phyloP scores from a whole-genome alignment of 345 rosid genomes.

The Arabidopsis thaliana region DNA sequence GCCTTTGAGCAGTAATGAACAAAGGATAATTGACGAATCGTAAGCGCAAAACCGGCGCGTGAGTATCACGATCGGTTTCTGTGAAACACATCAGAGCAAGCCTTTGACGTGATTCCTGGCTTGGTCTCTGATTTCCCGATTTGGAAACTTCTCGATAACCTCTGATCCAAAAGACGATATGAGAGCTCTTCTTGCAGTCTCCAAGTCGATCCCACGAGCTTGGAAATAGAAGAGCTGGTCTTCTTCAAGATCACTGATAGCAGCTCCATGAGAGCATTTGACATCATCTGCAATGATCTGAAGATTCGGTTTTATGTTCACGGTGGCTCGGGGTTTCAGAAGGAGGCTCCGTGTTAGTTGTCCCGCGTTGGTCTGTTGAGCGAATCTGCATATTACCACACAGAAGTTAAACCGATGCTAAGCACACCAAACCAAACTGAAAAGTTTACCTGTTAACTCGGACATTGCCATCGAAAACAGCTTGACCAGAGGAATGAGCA shows the following conservation, averaged over 20 bases:
- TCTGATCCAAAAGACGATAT: slow-evolving; percentile 84
- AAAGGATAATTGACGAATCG: not conserved
- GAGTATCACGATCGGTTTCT: not conserved
- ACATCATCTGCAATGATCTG: slow-evolving; percentile 93
- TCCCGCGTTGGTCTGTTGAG: slow-evolving; percentile 93
- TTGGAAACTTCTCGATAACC: slow-evolving; percentile 64
- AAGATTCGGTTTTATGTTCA: slow-evolving; percentile 90
- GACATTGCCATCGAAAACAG: slow-evolving; percentile 92
- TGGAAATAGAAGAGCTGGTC: slow-evolving; percentile 87
- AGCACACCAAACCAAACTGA: not conserved
- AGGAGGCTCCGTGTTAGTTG: slow-evolving; percentile 87
- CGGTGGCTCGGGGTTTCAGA: slow-evolving; percentile 85
- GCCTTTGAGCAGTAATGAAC: not conserved
- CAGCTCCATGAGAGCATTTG: slow-evolving; percentile 97
- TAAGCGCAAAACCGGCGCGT: not conserved
- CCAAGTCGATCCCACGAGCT: slow-evolving; percentile 80
- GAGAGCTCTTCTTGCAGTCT: slow-evolving; percentile 84
- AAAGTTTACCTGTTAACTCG: slow-evolving; percentile 75
- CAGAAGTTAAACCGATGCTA: not conserved
- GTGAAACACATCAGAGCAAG: slow-evolving; percentile 47
- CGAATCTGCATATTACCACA: slow-evolving; percentile 55
- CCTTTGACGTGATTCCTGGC: slow-evolving; percentile 62
- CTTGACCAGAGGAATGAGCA: slow-evolving; percentile 88
- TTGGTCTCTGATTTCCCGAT: slow-evolving; percentile 53
- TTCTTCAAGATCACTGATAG: slow-evolving; percentile 87